Conservation (phyloP, 2,329 filamentous ascomycete genomes). For the Coniella lustricola region DNA sequence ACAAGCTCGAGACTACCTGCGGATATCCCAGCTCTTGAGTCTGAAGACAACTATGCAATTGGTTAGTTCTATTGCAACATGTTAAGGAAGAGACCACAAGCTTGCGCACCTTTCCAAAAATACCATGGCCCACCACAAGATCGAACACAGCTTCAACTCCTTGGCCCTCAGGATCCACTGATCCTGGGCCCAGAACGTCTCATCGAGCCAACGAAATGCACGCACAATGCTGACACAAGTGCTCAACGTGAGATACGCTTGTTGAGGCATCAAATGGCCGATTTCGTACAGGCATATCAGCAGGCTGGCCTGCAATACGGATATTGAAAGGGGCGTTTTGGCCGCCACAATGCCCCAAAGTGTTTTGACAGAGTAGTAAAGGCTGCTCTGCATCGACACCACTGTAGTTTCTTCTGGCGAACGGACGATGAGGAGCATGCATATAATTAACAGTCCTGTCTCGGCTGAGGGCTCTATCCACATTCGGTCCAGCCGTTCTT, state of each 20-base stretch:
- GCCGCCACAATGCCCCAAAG: slow-evolving; percentile 22
- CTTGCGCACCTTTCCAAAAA: slow-evolving; percentile 24
- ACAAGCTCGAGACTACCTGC: slow-evolving; percentile 16
- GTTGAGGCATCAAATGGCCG: slow-evolving; percentile 23
- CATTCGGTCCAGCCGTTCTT: slow-evolving; percentile 19
- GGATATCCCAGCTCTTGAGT: slow-evolving; percentile 22
- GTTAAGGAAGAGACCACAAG: not conserved
- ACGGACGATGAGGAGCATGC: slow-evolving; percentile 23
- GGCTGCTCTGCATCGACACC: slow-evolving; percentile 20
- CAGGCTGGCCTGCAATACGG: slow-evolving; percentile 23
- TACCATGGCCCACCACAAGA: slow-evolving; percentile 26
- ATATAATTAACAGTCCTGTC: slow-evolving; percentile 20
- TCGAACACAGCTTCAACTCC: slow-evolving; percentile 23
- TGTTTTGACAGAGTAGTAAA: slow-evolving; percentile 23
- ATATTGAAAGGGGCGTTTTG: slow-evolving; percentile 19
- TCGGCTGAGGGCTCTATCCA: slow-evolving; percentile 24
- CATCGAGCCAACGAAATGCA: slow-evolving; percentile 22
- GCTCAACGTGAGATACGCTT: slow-evolving; percentile 24
- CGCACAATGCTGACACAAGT: slow-evolving; percentile 23
- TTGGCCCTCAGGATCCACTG: slow-evolving; percentile 17
- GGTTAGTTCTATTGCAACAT: not conserved
- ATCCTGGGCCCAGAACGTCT: slow-evolving; percentile 21
- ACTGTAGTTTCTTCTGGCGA: slow-evolving; percentile 17
- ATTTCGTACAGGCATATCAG: slow-evolving; percentile 25
- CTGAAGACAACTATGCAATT: slow-evolving; percentile 19